These are phyloP conservation scores for Yamadazyma philogaea DNA, from an alignment of 805 yeast genomes.

Conservation along the genomic window DNA sequence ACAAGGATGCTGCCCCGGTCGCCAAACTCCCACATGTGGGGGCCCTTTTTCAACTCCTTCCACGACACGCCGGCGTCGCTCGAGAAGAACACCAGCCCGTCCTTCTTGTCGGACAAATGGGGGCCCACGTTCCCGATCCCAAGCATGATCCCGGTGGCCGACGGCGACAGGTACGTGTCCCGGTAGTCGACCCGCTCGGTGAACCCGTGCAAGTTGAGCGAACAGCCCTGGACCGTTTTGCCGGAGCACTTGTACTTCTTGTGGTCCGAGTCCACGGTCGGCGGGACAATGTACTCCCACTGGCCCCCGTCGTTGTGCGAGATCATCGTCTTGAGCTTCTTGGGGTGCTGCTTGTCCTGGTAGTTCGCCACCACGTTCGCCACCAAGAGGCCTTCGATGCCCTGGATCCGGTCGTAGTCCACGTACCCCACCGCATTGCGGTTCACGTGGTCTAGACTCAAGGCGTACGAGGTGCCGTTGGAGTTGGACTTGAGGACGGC, in stretches of 20 bases:
- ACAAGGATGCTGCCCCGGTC: slow-evolving; percentile 89
- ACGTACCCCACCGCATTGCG: slow-evolving; percentile 72
- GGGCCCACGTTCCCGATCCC: slow-evolving; percentile 95
- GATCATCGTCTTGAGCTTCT: slow-evolving; percentile 65
- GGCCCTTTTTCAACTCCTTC: slow-evolving; percentile 73
- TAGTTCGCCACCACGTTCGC: slow-evolving; percentile 67
- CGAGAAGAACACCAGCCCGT: slow-evolving; percentile 68
- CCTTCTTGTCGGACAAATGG: slow-evolving; percentile 40
- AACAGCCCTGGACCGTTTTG: slow-evolving; percentile 55
- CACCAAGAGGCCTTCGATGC: slow-evolving; percentile 79
- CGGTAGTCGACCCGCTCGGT: slow-evolving; percentile 82
- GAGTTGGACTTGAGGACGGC: slow-evolving; percentile 82
- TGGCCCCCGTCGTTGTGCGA: slow-evolving; percentile 90
- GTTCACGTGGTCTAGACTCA: slow-evolving; percentile 67
- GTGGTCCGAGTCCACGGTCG: slow-evolving; percentile 59
- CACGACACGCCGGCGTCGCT: slow-evolving; percentile 91
- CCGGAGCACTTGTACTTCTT: slow-evolving; percentile 52
- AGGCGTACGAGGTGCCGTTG: slow-evolving; percentile 83
- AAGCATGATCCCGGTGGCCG: slow-evolving; percentile 84
- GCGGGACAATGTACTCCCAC: slow-evolving; percentile 75
- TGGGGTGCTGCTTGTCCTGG: slow-evolving; percentile 32
- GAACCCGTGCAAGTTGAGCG: slow-evolving; percentile 83
- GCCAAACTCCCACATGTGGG: slow-evolving; percentile 91
- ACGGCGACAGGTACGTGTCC: slow-evolving; percentile 82
- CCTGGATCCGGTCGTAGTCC: slow-evolving; percentile 82